Percentiles rank a stretch among this genome's conserved stretches.
Conservation (phyloP, 768 basidiomycete genomes). For the Auriscalpium microsporum region DNA sequence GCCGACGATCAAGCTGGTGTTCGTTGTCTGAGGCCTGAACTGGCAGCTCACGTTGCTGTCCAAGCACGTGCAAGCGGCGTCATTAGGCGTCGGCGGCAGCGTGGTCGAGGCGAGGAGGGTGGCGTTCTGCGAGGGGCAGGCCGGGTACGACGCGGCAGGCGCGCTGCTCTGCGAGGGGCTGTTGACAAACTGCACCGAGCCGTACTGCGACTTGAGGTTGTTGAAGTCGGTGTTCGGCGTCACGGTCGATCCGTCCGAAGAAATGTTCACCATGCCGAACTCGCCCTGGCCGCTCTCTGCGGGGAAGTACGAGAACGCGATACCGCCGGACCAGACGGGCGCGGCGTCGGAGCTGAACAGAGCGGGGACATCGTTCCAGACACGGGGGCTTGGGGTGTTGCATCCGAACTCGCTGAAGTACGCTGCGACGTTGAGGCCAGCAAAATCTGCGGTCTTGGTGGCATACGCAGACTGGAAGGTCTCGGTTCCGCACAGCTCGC, state of each 20-base stretch:
- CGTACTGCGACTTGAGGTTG: conserved; percentile 56
- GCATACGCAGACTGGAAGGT: conserved; percentile 51
- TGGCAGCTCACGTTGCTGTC: conserved; percentile 59
- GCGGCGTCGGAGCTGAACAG: conserved; percentile 70
- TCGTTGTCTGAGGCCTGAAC: conserved; percentile 56
- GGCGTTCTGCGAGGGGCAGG: conserved; percentile 58
- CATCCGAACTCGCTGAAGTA: conserved; percentile 91
- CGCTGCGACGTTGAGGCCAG: conserved; percentile 65
- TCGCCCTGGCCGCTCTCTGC: conserved; percentile 61
- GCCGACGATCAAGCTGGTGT: conserved; percentile 54
- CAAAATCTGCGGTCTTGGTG: conserved; percentile 43
- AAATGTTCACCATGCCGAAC: conserved; percentile 82
- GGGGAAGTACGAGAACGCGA: conserved; percentile 89
- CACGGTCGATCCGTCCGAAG: conserved; percentile 55
- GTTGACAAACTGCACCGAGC: conserved; percentile 47
- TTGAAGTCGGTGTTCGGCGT: conserved; percentile 61
- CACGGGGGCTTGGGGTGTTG: conserved; percentile 48
- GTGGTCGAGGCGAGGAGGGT: conserved; percentile 56
- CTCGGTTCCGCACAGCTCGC: conserved; percentile 76
- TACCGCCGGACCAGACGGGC: conserved; percentile 77
- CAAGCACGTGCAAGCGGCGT: conserved; percentile 72
- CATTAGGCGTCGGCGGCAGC: conserved; percentile 80
- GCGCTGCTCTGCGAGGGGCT: conserved; percentile 52
- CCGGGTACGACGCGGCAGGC: conserved; percentile 36
- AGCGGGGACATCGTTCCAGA: conserved; percentile 73